These are phyloP conservation scores for Trichothecium roseum DNA, from an alignment of 2,329 filamentous ascomycete genomes.

Conservation along the genomic window DNA sequence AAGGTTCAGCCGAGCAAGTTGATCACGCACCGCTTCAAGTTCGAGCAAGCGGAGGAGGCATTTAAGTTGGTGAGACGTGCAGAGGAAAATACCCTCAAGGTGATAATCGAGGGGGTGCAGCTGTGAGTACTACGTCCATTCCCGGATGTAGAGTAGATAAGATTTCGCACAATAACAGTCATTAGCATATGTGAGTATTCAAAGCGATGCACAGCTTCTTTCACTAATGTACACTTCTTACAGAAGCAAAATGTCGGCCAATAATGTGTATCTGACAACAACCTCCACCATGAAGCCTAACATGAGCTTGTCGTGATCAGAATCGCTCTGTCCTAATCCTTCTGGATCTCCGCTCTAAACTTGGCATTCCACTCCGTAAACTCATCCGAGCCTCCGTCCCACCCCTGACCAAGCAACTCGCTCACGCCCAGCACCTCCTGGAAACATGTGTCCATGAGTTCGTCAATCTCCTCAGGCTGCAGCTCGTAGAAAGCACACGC, in stretches of 20 bases:
- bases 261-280: no score
- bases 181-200: no score
- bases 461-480: constrained; percentile 47
- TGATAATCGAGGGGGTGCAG: no score
- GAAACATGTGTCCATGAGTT: constrained; percentile 48
- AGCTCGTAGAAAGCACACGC: constrained; percentile 64
- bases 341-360: constrained; percentile 43
- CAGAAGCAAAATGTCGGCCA: no score
- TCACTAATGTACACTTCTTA: no score
- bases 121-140: no score
- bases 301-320: no score
- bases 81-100: constrained; percentile 11
- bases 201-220: no score
- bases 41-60: constrained; percentile 33
- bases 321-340: constrained; percentile 12
- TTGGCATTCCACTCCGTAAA: constrained; percentile 67
- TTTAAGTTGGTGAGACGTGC: constrained; percentile 21
- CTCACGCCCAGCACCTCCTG: constrained; percentile 46
- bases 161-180: no score
- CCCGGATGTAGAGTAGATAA: no score
- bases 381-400: constrained; percentile 59
- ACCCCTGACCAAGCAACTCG: constrained; percentile 45
- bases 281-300: no score
- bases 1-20: constrained; percentile 26
- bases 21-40: constrained; percentile 25